Evolutionary conservation across 345 rosid species (phyloP), one percentile per base, ranked within the genome.

Genomic region (Syzygium aromaticum): DNA sequence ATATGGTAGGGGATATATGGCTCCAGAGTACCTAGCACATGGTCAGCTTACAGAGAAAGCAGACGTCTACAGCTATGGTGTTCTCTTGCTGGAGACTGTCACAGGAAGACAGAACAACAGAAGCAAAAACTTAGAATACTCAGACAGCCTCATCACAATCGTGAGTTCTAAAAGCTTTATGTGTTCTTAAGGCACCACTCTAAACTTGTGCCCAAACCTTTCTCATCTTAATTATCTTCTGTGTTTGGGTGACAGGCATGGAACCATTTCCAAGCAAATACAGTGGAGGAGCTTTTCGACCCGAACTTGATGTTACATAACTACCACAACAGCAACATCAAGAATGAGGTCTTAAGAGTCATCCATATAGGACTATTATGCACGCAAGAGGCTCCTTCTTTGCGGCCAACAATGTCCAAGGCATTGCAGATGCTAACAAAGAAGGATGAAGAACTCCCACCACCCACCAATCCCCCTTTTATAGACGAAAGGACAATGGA

Each of bases 11-110:
- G 99, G 99, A 33, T 95, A 97, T 88, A 96, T 97, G 98, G 98
- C 99, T 87, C 99, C 98, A 0, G 98, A 97, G 90, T 97, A 95
- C 92, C 92, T 96, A 19, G 98, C 96, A 33, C 95, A 95, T 57
- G 99, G 99, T 78, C 99, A 95, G 89, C 90, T 98, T 87, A 95
- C 99, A 30, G 99, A 98, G 89, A 98, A 96, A 88, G 99, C 89
- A 61, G 99, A 97, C 86, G 95, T 96, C 52, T 96, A 97, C 89
- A 95, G 98, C 89, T 97, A 93, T 27, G 99, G 98, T 7, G 98
- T 97, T 67, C 95, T 97, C 82, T 86, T 96, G 89, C 87, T 97
- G 84, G 99, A 97, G 92, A 94, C 93, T 49, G 96, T 93, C 13
- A 95, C 98, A 11, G 98, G 97, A 86, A 95, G 88, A 87, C 98